Conservation (phyloP, 495 filamentous ascomycete species). For the Penicillium bialowiezense region DNA sequence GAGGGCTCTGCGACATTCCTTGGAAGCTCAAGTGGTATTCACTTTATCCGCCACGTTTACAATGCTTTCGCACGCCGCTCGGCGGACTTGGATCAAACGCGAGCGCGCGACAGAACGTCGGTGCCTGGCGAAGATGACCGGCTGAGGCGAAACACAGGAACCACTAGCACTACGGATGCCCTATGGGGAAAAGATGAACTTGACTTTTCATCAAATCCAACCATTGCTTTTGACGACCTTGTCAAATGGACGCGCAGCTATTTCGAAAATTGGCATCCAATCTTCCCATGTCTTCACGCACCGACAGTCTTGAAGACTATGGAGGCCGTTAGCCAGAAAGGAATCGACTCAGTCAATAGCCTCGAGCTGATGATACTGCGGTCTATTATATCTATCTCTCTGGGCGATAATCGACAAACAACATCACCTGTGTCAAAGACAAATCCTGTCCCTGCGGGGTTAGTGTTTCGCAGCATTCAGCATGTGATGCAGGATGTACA, state of each 20-base stretch:
- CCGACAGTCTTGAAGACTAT: constrained; percentile 38
- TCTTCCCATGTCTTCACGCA: constrained; percentile 46
- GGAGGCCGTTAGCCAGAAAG: constrained; percentile 27
- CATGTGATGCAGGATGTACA: constrained; percentile 37
- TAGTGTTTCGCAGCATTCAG: constrained; percentile 37
- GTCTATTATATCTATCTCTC: constrained; percentile 45
- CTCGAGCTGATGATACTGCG: constrained; percentile 39
- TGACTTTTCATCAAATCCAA: constrained; percentile 8
- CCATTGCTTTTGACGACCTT: constrained; percentile 30
- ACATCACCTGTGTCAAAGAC: constrained; percentile 9
- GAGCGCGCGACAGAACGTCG: constrained; percentile 28
- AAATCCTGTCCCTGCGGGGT: constrained; percentile 23
- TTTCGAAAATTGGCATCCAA: constrained; percentile 48
- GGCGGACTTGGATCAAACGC: constrained; percentile 28
- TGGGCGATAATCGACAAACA: constrained; percentile 31
- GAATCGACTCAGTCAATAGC: constrained; percentile 15
- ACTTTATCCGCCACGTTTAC: constrained; percentile 48
- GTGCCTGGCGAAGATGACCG: constrained; percentile 50
- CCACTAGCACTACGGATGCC: constrained; percentile 11
- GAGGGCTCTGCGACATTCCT: constrained; percentile 39
- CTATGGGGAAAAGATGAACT: constrained; percentile 33
- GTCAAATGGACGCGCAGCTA: constrained; percentile 41
- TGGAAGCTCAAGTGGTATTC: constrained; percentile 51
- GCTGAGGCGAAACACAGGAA: constrained; percentile 18
- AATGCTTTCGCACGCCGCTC: constrained; percentile 41